Conservation (phyloP, 2,329 filamentous ascomycete genomes). For the Hymenoscyphus repandus region DNA sequence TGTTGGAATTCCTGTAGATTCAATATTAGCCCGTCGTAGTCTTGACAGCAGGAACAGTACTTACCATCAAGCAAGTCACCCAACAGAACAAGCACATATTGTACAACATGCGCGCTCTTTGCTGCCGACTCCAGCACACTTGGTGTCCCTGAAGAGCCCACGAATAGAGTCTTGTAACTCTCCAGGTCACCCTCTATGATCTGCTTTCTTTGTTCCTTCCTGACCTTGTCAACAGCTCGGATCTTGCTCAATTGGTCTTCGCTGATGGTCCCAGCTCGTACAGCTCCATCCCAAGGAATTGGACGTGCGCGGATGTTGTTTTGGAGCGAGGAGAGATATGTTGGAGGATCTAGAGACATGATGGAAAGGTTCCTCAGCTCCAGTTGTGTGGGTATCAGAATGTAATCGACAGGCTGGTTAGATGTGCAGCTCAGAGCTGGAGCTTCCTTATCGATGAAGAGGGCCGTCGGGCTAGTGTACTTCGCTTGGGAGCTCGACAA, state of each 20-base stretch:
- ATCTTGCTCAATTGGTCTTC: slow-evolving; percentile 94
- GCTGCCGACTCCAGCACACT: slow-evolving; percentile 78
- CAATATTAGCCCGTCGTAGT: slow-evolving; percentile 4
- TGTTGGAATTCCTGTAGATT: slow-evolving; percentile 64
- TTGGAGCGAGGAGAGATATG: slow-evolving; percentile 82
- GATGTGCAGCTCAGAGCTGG: slow-evolving; percentile 4
- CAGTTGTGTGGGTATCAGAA: slow-evolving; percentile 6
- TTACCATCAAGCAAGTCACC: slow-evolving; percentile 82
- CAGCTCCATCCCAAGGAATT: slow-evolving; percentile 96
- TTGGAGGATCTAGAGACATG: slow-evolving; percentile 90
- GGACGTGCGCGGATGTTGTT: slow-evolving; percentile 95
- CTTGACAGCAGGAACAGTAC: slow-evolving; percentile 19
- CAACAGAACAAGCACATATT: slow-evolving; percentile 88
- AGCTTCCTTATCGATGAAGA: background rate
- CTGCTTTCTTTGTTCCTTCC: slow-evolving; percentile 82
- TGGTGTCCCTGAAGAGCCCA: slow-evolving; percentile 65
- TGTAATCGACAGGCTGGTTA: slow-evolving; percentile 8
- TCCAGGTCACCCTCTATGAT: slow-evolving; percentile 74
- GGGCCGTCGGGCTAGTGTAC: background rate
- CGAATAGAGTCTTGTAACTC: slow-evolving; percentile 74
- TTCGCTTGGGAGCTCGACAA: background rate
- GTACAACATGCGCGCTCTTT: slow-evolving; percentile 84
- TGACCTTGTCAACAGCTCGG: slow-evolving; percentile 92
- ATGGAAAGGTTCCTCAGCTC: slow-evolving; percentile 19
- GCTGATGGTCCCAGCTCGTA: slow-evolving; percentile 87